Conservation (phyloP, 495 filamentous ascomycete genomes). For the Letharia lupina region DNA sequence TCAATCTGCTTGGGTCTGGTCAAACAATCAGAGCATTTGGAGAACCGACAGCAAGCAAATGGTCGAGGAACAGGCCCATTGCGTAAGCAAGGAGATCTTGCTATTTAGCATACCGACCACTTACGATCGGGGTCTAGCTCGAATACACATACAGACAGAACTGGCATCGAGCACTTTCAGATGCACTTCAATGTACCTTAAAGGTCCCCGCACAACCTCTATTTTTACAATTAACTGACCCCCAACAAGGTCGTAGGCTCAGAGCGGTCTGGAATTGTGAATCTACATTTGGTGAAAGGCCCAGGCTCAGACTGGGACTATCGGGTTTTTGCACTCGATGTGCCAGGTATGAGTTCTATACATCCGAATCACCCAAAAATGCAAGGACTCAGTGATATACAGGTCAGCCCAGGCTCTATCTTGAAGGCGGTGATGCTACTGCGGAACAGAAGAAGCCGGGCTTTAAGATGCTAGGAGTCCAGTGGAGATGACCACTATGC, state of each 20-base stretch:
- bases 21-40: conserved; percentile 76
- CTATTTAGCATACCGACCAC: neutral
- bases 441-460: conserved; percentile 25
- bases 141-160: conserved; percentile 55
- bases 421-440: conserved; percentile 39
- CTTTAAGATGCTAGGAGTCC: conserved; percentile 45
- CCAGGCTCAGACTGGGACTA: conserved; percentile 66
- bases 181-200: conserved; percentile 77
- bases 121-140: conserved; percentile 39
- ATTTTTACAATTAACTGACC: conserved; percentile 16
- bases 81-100: conserved; percentile 46
- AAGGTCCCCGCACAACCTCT: neutral
- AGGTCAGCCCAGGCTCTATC: conserved; percentile 42
- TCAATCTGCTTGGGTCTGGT: conserved; percentile 63
- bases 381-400: neutral
- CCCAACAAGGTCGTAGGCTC: conserved; percentile 68
- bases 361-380: conserved; percentile 43
- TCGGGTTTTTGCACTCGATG: conserved; percentile 70
- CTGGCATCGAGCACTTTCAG: conserved; percentile 70
- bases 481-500: conserved; percentile 36
- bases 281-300: conserved; percentile 65
- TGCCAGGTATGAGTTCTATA: conserved; percentile 53
- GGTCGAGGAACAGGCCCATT: conserved; percentile 78
- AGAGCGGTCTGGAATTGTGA: conserved; percentile 61
- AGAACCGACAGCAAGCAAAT: conserved; percentile 71